Evolutionary conservation across 2,329 filamentous ascomycete species (phyloP).

Genomic region (Cryphonectria japonica): DNA sequence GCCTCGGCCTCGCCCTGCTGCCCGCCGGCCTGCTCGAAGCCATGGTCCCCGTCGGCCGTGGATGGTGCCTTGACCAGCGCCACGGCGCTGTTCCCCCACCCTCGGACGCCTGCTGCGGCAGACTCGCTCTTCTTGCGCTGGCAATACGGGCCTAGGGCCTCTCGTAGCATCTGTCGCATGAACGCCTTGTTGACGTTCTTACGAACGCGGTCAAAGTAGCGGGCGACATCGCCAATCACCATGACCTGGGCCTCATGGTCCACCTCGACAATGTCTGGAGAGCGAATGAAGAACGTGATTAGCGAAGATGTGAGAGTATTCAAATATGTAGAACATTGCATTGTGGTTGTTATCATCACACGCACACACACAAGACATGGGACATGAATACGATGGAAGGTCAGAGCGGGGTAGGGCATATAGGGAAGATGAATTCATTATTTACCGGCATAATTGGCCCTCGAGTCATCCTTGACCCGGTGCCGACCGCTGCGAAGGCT

Average conservation of each 20-base stretch:
- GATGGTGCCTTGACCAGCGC: constrained; percentile 20
- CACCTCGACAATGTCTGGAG: constrained; percentile 39
- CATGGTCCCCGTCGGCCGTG: background rate
- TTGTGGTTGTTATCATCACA: background rate
- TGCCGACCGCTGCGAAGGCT: constrained; percentile 40
- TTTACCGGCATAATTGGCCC: constrained; percentile 41
- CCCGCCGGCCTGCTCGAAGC: background rate
- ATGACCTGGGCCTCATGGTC: constrained; percentile 43
- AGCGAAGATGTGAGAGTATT: no score
- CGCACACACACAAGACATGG: no score
- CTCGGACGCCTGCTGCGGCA: constrained; percentile 23
- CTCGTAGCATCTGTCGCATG: constrained; percentile 42
- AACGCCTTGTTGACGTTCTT: constrained; percentile 44
- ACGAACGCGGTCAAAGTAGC: constrained; percentile 43
- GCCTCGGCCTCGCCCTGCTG: background rate
- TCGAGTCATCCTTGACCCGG: constrained; percentile 42
- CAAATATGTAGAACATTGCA: background rate
- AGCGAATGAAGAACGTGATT: no score
- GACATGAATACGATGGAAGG: no score
- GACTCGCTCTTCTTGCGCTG: constrained; percentile 33
- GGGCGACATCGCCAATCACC: constrained; percentile 42
- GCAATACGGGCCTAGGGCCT: constrained; percentile 41
- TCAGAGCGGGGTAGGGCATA: no score
- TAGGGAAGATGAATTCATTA: background rate
- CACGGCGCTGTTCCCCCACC: constrained; percentile 28